These are phyloP conservation scores for Ascosphaera apis DNA, from an alignment of 2,329 filamentous ascomycete species.

Conservation along the genomic window DNA sequence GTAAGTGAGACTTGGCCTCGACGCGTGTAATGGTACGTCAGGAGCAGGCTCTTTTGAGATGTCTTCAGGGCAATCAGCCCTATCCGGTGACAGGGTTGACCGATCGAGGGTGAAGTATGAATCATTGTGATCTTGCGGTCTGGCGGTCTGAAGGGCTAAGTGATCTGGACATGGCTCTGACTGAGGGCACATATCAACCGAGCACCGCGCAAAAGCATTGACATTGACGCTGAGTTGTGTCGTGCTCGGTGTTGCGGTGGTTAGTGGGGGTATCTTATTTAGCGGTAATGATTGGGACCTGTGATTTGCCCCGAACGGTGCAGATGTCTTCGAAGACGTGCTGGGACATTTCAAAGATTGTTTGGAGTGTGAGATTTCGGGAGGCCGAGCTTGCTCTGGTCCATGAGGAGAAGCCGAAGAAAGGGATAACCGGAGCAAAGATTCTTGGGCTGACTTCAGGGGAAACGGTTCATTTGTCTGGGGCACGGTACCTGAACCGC, in stretches of 20 bases:
- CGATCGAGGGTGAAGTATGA: not conserved
- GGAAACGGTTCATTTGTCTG: slow-evolving; percentile 7
- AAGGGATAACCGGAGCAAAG: slow-evolving; percentile 16
- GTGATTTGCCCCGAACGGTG: slow-evolving; percentile 18
- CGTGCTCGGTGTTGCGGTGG: slow-evolving; percentile 21
- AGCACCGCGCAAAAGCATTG: slow-evolving; percentile 9
- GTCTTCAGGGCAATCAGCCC: not conserved
- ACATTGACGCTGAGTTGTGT: slow-evolving; percentile 25
- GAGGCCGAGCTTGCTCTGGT: not conserved
- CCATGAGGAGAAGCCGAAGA: slow-evolving; percentile 3
- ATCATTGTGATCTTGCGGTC: not conserved
- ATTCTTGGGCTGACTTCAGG: slow-evolving; percentile 14
- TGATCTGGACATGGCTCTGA: not conserved
- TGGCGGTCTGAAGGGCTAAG: not conserved
- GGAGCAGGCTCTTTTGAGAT: not conserved
- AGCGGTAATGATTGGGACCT: slow-evolving; percentile 11
- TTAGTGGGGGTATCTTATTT: slow-evolving; percentile 13
- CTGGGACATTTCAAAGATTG: slow-evolving; percentile 20
- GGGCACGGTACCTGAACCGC: slow-evolving; percentile 6
- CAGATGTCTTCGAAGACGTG: slow-evolving; percentile 19
- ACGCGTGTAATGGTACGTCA: not conserved
- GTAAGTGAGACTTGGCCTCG: not conserved
- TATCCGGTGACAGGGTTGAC: not conserved
- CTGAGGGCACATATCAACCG: not conserved
- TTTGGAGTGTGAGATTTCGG: slow-evolving; percentile 6